Percentiles rank a stretch among this genome's conserved stretches.
These are phyloP conservation scores for Rhodotorula sp. DNA, from an alignment of 1,284 basidiomycete genomes.

Conservation along the genomic window DNA sequence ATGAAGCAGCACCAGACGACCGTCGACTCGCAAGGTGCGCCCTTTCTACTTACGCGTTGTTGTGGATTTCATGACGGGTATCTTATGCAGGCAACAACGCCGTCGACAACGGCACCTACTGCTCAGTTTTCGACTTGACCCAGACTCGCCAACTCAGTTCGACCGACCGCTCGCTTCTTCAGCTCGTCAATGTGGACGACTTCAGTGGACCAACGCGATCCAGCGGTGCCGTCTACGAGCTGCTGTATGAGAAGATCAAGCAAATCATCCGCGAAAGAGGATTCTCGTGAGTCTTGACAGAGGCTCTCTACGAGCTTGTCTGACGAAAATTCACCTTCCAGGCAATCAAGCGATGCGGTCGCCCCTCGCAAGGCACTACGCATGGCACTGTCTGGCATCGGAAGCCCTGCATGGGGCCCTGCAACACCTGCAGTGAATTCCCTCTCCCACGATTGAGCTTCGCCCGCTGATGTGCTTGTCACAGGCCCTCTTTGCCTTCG, in stretches of 20 bases:
- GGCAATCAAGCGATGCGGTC: not conserved
- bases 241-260: constrained; percentile 25
- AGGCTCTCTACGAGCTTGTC: too few species aligned
- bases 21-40: constrained; percentile 52
- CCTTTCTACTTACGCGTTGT: not conserved
- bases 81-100: not conserved
- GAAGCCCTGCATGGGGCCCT: constrained; percentile 36
- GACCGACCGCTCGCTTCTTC: constrained; percentile 36
- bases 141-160: constrained; percentile 41
- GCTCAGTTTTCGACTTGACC: constrained; percentile 70
- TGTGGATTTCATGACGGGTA: too few species aligned
- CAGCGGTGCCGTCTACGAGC: constrained; percentile 7
- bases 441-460: not conserved
- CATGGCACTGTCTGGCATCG: constrained; percentile 40
- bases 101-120: constrained; percentile 58
- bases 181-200: constrained; percentile 30
- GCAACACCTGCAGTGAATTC: constrained; percentile 7
- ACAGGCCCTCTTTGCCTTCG: constrained; percentile 60
- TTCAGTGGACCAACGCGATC: not conserved
- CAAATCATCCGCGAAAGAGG: constrained; percentile 13
- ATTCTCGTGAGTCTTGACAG: constrained; percentile 12
- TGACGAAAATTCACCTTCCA: not conserved
- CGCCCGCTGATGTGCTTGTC: not conserved
- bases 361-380: constrained; percentile 32
- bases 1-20: constrained; percentile 91